Percentiles rank a stretch among this genome's conserved stretches.
These are phyloP conservation scores for Achlya hypogyna DNA, from an alignment of 352 stramenopile species.

Conservation along the genomic window DNA sequence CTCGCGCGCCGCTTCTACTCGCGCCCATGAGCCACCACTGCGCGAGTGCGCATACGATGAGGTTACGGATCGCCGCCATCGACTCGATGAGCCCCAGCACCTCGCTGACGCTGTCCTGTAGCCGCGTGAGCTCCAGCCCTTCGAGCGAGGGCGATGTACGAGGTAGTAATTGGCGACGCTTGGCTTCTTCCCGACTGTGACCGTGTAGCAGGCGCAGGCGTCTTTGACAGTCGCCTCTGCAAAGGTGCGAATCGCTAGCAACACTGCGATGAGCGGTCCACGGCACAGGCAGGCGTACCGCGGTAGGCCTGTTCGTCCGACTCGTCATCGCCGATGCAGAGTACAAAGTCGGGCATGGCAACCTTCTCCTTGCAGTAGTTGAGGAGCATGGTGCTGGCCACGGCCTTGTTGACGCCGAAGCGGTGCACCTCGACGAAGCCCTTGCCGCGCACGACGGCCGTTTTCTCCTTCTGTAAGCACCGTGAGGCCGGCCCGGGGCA, in stretches of 20 bases:
- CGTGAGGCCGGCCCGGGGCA: conserved; percentile 63
- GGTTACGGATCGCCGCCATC: conserved; percentile 2
- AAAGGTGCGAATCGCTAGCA: conserved; percentile 40
- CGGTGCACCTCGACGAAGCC: conserved; percentile 71
- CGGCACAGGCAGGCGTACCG: conserved; percentile 29
- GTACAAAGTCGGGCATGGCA: conserved; percentile 86
- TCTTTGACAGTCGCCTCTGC: conserved; percentile 22
- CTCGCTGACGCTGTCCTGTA: conserved; percentile 20
- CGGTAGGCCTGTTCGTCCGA: conserved; percentile 90
- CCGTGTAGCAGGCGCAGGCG: conserved; percentile 77
- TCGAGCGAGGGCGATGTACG: conserved; percentile 20
- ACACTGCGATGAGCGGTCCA: neutral
- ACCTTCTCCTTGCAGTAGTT: conserved; percentile 45
- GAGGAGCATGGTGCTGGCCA: conserved; percentile 45
- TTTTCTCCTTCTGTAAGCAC: conserved; percentile 42
- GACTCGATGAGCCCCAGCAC: conserved; percentile 13
- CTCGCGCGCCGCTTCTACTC: neutral
- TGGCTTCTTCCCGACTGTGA: conserved; percentile 96
- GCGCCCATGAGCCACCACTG: neutral
- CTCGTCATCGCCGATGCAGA: conserved; percentile 96
- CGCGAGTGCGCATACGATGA: neutral
- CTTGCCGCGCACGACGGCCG: conserved; percentile 41
- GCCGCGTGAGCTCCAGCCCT: neutral
- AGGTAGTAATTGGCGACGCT: conserved; percentile 94
- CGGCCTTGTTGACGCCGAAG: conserved; percentile 56